Conservation (phyloP, 2,329 filamentous ascomycete genomes). For the Cladophialophora chaetospira region DNA sequence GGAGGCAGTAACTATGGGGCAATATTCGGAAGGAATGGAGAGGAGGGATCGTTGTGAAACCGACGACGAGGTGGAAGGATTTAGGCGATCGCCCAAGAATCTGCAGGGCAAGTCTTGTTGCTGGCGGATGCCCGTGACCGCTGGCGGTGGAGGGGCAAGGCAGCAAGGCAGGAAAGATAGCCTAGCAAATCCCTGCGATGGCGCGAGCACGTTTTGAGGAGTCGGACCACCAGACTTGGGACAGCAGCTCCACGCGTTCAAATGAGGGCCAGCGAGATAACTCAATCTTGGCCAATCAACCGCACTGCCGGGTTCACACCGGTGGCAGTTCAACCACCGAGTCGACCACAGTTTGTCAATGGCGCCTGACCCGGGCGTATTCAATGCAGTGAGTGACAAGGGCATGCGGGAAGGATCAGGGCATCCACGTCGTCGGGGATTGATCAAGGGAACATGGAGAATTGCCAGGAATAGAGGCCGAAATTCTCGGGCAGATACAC, state of each 20-base stretch:
- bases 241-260: neutral
- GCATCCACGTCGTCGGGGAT: neutral
- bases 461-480: neutral
- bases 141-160: slow-evolving; percentile 11
- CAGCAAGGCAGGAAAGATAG: neutral
- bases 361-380: neutral
- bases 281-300: neutral
- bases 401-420: neutral
- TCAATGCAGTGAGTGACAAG: neutral
- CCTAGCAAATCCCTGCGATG: neutral
- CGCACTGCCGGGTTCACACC: neutral
- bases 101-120: slow-evolving; percentile 10
- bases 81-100: slow-evolving; percentile 11
- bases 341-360: neutral
- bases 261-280: neutral
- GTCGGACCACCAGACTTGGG: neutral
- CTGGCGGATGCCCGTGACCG: slow-evolving; percentile 10
- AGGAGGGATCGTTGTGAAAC: slow-evolving; percentile 7
- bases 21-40: slow-evolving; percentile 2
- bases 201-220: slow-evolving; percentile 7
- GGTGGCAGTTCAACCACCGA: slow-evolving; percentile 2
- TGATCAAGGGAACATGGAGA: neutral
- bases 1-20: neutral
- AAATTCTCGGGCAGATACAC: neutral
- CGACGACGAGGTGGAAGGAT: slow-evolving; percentile 16